phyloP scores from a whole-genome alignment of 441 rosid species.

The Brassica hybrid region DNA sequence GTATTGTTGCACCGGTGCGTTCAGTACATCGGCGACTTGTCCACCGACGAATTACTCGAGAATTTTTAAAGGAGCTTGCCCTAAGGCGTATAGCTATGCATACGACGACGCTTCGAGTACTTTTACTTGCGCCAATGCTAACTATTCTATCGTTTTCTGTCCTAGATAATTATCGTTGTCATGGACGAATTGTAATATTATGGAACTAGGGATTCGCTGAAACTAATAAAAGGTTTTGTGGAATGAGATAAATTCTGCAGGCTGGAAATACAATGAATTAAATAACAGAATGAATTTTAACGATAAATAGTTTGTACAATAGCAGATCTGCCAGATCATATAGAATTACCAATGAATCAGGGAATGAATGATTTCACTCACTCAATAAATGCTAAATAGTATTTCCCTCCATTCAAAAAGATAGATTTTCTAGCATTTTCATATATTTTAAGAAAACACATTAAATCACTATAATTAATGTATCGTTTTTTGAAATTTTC shows the following conservation, averaged over 20 bases:
- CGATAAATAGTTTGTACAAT: not conserved
- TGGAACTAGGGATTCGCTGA: not conserved
- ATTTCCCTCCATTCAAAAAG: no score
- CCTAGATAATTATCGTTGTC: not conserved
- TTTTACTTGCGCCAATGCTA: constrained; percentile 39
- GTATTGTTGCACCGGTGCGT: constrained; percentile 45
- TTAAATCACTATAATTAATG: no score
- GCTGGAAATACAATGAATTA: not conserved
- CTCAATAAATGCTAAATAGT: not conserved
- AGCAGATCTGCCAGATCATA: not conserved
- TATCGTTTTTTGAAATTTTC: no score
- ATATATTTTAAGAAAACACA: no score
- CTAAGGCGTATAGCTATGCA: constrained; percentile 48
- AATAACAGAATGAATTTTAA: not conserved
- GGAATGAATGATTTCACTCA: not conserved
- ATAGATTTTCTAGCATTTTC: no score
- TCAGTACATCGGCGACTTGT: constrained; percentile 42
- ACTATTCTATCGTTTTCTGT: constrained; percentile 45
- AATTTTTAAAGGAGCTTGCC: constrained; percentile 47
- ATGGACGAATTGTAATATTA: not conserved
- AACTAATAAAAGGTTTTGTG: not conserved
- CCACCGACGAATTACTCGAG: constrained; percentile 40
- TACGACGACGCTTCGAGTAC: constrained; percentile 46
- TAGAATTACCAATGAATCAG: not conserved
- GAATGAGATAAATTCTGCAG: not conserved